phyloP scores from a whole-genome alignment of 2,329 filamentous ascomycete species.

The Neocatenulostroma microsporum region DNA sequence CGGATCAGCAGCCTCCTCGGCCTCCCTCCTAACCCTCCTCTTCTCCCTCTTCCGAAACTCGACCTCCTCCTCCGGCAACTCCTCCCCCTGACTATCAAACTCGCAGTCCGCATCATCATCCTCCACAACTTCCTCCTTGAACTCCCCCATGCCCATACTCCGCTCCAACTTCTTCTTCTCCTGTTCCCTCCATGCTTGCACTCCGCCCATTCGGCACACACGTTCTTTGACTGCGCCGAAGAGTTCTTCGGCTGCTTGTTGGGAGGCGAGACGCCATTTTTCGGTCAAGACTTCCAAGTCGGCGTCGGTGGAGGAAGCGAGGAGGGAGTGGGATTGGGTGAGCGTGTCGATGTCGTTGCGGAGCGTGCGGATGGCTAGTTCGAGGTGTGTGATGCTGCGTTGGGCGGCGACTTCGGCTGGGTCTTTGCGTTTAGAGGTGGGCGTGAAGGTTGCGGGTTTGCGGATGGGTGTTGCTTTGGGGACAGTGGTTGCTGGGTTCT shows the following conservation, averaged over 20 bases:
- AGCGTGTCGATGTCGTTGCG: constrained; percentile 44
- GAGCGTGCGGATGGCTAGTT: constrained; percentile 33
- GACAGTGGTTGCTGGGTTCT: too few relatives aligned
- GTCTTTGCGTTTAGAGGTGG: constrained; percentile 14
- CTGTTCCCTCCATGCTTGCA: constrained; percentile 43
- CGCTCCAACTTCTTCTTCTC: constrained; percentile 28
- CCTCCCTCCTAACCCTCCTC: constrained; percentile 44
- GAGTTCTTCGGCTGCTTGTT: constrained; percentile 59
- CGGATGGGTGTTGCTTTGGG: constrained; percentile 25
- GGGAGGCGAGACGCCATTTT: constrained; percentile 55
- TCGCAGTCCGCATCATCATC: constrained; percentile 31
- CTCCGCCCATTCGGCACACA: constrained; percentile 56
- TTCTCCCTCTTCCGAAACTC: constrained; percentile 41
- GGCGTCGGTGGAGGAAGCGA: constrained; percentile 38
- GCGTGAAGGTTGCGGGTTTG: constrained; percentile 28
- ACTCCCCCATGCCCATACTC: constrained; percentile 21
- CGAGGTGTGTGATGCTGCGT: constrained; percentile 19
- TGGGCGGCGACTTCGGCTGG: constrained; percentile 20
- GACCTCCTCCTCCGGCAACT: constrained; percentile 32
- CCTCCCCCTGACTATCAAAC: constrained; percentile 27
- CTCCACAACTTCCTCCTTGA: constrained; percentile 27
- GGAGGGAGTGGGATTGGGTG: constrained; percentile 48
- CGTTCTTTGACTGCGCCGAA: constrained; percentile 54
- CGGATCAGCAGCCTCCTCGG: constrained; percentile 30
- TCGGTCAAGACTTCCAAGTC: constrained; percentile 50